These are phyloP conservation scores for Pseudotulostoma volvatum DNA, from an alignment of 495 filamentous ascomycete genomes.

Conservation along the genomic window DNA sequence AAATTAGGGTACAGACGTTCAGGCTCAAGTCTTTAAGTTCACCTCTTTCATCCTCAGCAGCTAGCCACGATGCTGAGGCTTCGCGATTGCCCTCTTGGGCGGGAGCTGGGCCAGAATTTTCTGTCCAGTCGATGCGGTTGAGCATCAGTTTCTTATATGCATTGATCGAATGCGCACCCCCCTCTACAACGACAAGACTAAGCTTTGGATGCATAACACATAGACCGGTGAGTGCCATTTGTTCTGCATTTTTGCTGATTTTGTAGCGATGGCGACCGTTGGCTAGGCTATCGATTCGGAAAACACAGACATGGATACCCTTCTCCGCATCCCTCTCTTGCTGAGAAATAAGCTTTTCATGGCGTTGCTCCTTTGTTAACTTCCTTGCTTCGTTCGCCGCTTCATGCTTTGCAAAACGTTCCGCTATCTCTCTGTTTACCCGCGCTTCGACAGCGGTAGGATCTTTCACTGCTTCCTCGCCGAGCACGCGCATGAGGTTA, in stretches of 20 bases:
- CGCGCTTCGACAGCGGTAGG: conserved; percentile 92
- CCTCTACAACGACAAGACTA: conserved; percentile 81
- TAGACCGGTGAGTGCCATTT: conserved; percentile 67
- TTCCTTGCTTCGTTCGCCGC: conserved; percentile 71
- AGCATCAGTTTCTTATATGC: conserved; percentile 83
- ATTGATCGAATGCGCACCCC: conserved; percentile 61
- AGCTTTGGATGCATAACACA: conserved; percentile 80
- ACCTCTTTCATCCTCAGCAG: conserved; percentile 62
- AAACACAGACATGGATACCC: conserved; percentile 70
- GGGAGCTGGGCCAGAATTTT: conserved; percentile 57
- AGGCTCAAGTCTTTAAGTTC: conserved; percentile 59
- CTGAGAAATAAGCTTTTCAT: conserved; percentile 68
- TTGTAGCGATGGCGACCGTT: conserved; percentile 90
- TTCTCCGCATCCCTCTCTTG: conserved; percentile 77
- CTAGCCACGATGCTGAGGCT: conserved; percentile 51
- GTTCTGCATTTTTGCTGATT: conserved; percentile 79
- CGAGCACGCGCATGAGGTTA: conserved; percentile 95
- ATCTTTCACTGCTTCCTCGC: conserved; percentile 92
- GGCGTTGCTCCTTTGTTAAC: conserved; percentile 75
- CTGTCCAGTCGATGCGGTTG: conserved; percentile 85
- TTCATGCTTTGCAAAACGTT: conserved; percentile 62
- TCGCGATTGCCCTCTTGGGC: conserved; percentile 44
- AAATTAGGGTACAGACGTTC: conserved; percentile 70
- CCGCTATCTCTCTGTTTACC: conserved; percentile 78
- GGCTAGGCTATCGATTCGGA: conserved; percentile 71